A percentile compares a stretch with the other conserved stretches of the same genome.
These are phyloP conservation scores for Begonia masoniana DNA, from an alignment of 306 rosid genomes.

Conservation along the genomic window DNA sequence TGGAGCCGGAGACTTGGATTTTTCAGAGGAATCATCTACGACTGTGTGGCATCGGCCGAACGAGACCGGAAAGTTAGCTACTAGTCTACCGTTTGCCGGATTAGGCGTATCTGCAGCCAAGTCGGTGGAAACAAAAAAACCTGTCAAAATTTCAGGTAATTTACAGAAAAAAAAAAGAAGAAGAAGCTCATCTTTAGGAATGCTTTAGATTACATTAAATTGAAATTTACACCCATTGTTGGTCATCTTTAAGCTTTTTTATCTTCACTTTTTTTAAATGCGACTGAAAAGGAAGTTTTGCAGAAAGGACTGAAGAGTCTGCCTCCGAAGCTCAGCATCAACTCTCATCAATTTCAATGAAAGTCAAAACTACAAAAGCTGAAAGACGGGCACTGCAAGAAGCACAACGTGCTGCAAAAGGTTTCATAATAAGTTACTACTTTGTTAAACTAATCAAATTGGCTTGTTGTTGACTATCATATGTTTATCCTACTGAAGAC, in stretches of 20 bases:
- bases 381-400: conserved; percentile 83
- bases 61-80: conserved; percentile 24
- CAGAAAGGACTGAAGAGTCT: conserved; percentile 40
- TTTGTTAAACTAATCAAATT: too few species aligned
- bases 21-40: conserved; percentile 4
- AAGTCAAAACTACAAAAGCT: conserved; percentile 57
- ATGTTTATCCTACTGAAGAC: too few species aligned
- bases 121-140: background rate
- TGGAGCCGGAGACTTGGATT: conserved; percentile 1
- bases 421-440: conserved; percentile 9
- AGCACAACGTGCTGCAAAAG: conserved; percentile 84
- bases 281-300: background rate
- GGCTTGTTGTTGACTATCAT: too few species aligned
- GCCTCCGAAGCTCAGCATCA: conserved; percentile 18
- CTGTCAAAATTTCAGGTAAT: conserved; percentile 2
- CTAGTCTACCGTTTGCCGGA: conserved; percentile 13
- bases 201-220: too few species aligned
- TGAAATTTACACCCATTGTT: too few species aligned
- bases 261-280: too few species aligned
- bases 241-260: too few species aligned
- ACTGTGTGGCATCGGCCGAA: conserved; percentile 26
- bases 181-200: background rate
- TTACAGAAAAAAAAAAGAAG: too few species aligned
- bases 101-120: background rate
- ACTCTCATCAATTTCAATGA: conserved; percentile 20